Evolutionary conservation across 768 basidiomycete species (phyloP).

Genomic region (Kondoa subrosea): DNA sequence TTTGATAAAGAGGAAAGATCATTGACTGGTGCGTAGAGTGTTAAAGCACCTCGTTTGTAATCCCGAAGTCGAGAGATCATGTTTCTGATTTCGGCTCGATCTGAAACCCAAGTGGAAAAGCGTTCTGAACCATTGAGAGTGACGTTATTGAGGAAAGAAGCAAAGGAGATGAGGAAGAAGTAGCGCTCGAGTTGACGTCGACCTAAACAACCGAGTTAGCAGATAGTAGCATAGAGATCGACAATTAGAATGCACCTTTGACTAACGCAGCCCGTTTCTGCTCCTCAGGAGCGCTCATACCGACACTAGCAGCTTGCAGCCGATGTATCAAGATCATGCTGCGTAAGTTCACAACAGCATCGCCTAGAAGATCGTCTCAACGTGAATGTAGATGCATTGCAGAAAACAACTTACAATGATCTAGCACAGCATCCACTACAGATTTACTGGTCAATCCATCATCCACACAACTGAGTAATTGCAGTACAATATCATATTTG

Average conservation of each 20-base stretch:
- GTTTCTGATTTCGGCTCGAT: slow-evolving; percentile 75
- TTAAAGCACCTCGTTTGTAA: slow-evolving; percentile 56
- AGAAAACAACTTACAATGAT: slow-evolving; percentile 43
- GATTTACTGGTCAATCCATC: slow-evolving; percentile 68
- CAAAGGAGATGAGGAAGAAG: slow-evolving; percentile 88
- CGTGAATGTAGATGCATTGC: background rate
- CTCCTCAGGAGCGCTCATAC: slow-evolving; percentile 40
- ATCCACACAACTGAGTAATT: slow-evolving; percentile 81
- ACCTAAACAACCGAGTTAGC: slow-evolving; percentile 17
- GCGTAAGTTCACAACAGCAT: slow-evolving; percentile 77
- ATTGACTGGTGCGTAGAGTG: slow-evolving; percentile 72
- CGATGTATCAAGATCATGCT: slow-evolving; percentile 73
- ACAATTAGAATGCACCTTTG: background rate
- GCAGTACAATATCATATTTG: slow-evolving; percentile 72
- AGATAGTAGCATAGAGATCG: slow-evolving; percentile 8
- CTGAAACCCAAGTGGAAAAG: slow-evolving; percentile 25
- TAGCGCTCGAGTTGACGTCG: slow-evolving; percentile 54
- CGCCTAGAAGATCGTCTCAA: slow-evolving; percentile 40
- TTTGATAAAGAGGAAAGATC: slow-evolving; percentile 70
- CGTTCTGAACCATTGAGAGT: slow-evolving; percentile 25
- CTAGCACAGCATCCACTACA: slow-evolving; percentile 77
- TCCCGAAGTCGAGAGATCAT: slow-evolving; percentile 23
- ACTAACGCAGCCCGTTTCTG: slow-evolving; percentile 3
- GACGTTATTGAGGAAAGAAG: slow-evolving; percentile 57
- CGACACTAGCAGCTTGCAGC: slow-evolving; percentile 50